Evolutionary conservation across 83 land plant genomes (phyloP).

Genomic region (Thuja plicata): DNA sequence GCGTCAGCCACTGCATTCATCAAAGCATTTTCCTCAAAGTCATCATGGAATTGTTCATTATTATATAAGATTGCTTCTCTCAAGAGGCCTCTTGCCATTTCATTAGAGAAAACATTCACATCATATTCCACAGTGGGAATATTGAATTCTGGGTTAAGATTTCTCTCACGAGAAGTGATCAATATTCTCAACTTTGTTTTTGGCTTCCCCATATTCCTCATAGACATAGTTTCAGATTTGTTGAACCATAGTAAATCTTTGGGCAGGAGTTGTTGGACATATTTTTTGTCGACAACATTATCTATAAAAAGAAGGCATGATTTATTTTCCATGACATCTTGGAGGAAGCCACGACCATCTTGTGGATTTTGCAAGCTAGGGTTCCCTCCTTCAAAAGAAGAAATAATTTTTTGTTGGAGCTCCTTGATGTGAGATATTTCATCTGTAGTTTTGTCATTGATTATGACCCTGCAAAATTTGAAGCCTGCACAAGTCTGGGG

Average conservation of each 20-base stretch:
- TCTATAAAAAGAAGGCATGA: background rate
- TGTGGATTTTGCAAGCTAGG: background rate
- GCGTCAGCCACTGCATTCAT: background rate
- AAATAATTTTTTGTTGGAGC: background rate
- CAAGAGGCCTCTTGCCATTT: background rate
- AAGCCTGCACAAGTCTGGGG: background rate
- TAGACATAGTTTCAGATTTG: background rate
- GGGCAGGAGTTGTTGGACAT: background rate
- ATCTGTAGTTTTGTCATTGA: background rate
- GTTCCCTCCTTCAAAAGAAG: background rate
- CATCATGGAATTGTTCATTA: background rate
- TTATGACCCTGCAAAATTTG: background rate
- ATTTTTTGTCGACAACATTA: background rate
- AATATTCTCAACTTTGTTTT: background rate
- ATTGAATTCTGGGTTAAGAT: background rate
- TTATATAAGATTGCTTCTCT: background rate
- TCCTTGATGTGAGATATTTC: background rate
- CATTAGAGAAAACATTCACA: background rate
- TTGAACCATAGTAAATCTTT: background rate
- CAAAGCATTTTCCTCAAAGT: background rate
- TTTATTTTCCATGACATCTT: background rate
- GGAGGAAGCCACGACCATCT: background rate
- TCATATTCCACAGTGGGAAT: background rate
- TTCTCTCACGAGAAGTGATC: background rate
- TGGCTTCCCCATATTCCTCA: background rate